A percentile compares a stretch with the other conserved stretches of the same genome.
Evolutionary conservation across 257 asterid genomes (phyloP).

Genomic region (Solanum piurae): DNA sequence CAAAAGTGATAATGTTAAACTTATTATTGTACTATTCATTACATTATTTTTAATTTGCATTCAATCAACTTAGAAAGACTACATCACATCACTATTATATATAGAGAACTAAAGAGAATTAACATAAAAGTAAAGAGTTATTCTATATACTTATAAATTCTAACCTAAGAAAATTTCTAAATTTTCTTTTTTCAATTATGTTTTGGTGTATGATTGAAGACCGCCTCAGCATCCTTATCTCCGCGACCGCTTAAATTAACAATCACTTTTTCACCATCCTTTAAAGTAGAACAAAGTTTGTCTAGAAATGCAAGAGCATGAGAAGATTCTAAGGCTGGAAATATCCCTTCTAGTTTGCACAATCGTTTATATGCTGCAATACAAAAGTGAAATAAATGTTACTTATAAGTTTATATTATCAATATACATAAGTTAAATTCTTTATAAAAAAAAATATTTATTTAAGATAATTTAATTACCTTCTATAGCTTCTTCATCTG

Average conservation of each 20-base stretch:
- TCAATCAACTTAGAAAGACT: neutral
- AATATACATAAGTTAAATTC: neutral
- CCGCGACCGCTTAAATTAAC: constrained; percentile 74
- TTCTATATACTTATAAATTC: neutral
- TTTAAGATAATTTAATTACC: constrained; percentile 23
- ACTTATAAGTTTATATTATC: neutral
- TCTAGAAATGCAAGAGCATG: constrained; percentile 68
- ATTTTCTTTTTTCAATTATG: neutral
- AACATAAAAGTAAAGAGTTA: neutral
- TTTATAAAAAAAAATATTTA: neutral
- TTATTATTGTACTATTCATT: neutral
- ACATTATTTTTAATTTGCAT: neutral
- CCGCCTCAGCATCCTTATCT: constrained; percentile 51
- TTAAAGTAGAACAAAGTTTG: constrained; percentile 42
- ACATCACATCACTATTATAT: neutral
- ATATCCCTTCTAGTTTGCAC: constrained; percentile 58
- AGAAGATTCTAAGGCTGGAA: constrained; percentile 64
- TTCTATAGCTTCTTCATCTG: constrained; percentile 60
- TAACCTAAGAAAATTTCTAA: neutral
- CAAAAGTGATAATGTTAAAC: neutral
- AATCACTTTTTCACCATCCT: constrained; percentile 49
- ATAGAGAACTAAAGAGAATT: neutral
- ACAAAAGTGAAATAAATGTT: neutral
- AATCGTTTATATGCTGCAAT: constrained; percentile 41
- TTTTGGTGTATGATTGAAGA: constrained; percentile 16